These are phyloP conservation scores for Candida glucosophila DNA, from an alignment of 1,139 yeast species.

Conservation along the genomic window DNA sequence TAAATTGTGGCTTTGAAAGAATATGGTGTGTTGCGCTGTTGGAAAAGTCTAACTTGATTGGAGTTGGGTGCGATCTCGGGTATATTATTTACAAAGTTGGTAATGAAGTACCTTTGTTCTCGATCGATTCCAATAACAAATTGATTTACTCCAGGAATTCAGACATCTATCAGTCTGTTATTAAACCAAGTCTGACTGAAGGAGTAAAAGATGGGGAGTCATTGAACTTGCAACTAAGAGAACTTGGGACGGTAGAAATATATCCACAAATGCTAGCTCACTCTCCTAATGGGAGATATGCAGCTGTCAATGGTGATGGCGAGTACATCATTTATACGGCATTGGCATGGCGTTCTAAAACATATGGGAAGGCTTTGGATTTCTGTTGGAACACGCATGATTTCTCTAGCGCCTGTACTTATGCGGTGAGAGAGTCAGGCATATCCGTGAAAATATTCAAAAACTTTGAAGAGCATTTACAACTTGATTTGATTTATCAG, in stretches of 20 bases:
- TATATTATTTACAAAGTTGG: conserved; percentile 81
- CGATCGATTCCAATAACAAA: conserved; percentile 91
- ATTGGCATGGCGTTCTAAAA: conserved; percentile 94
- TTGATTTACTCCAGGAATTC: conserved; percentile 86
- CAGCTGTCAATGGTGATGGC: conserved; percentile 96
- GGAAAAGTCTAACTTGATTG: conserved; percentile 70
- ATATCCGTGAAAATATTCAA: conserved; percentile 64
- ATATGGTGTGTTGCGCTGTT: conserved; percentile 91
- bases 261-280: conserved; percentile 83
- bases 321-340: conserved; percentile 95
- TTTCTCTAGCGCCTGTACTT: conserved; percentile 54
- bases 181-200: conserved; percentile 58
- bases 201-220: conserved; percentile 76
- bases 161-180: conserved; percentile 78
- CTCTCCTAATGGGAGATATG: conserved; percentile 96
- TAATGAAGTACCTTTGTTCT: conserved; percentile 86
- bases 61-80: conserved; percentile 94
- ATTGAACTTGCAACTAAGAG: conserved; percentile 70
- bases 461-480: conserved; percentile 73
- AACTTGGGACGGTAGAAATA: conserved; percentile 84
- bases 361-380: conserved; percentile 84
- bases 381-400: conserved; percentile 91
- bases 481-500: conserved; percentile 59
- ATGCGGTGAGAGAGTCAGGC: conserved; percentile 70
- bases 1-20: conserved; percentile 87